Base-by-base conservation (phyloP, 2,329 filamentous ascomycete genomes). In the Fusarium bulbicola region DNA sequence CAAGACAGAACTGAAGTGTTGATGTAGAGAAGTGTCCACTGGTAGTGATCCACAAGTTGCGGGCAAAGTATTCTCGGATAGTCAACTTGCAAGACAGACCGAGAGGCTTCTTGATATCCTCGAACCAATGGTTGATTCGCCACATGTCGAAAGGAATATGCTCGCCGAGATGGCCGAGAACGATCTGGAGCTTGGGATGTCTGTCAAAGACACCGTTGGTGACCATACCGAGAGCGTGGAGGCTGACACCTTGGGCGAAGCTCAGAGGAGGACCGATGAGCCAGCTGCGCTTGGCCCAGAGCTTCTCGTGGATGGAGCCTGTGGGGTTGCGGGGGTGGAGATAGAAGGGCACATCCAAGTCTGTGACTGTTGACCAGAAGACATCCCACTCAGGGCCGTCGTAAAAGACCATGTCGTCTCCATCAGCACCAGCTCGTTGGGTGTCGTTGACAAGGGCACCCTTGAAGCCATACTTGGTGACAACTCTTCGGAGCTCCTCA, bases 311-410 rank as follows among this genome's bases (percentile, higher is more conserved):
- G 61, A 90, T 84, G 24, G 83, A 84, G 12, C 88, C 89, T 0
- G 87, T 88, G 4, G 90, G 88, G 71, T 87, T 86, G 53, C 87
- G 83, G 0, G 90, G 90, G 78, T 92, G 90, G 2, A 92, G 83
- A 75, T 92, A 92, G 54, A 92, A 84, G 1, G 90, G 90, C 0
- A 91, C 89, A 63, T 91, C 88, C 1, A 92, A 85, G 47, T 91
- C 87, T 4, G 84, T 84, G 14, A 86, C 84, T 1, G 85, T 86
- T 18, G 83, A 76, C 90, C 90, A 92, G 84, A 92, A 92, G 28
- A 86, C 79, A 72, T 90, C 88, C 84, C 87, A 92, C 67, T 88
- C 85, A 0, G 86, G 84, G 14, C 85, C 82, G 76, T 92, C 91
- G 80, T 92, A 92, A 81, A 91, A 92, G 77, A 92, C 82, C 83